Evolutionary conservation across 352 stramenopile species (phyloP), one percentile per base, ranked within the genome.

Genomic region (Globisporangium canariense): DNA sequence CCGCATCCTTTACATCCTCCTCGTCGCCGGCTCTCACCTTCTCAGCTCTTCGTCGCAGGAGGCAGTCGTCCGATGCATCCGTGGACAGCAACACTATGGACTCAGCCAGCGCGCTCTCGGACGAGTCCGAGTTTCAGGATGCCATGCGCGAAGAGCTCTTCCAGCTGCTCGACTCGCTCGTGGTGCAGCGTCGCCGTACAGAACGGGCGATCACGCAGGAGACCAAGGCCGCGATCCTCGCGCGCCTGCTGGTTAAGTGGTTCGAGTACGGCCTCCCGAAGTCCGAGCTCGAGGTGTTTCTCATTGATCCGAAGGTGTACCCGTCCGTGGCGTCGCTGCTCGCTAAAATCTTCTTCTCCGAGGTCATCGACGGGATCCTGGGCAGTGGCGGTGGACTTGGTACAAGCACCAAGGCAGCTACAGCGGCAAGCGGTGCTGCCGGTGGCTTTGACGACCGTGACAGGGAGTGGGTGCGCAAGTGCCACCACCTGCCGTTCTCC

Each of bases 191-290:
- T 16, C 38, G 41, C 30, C 75, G 75, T 41, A 73, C 52, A 0
- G 49, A 62, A n/a, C 50, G 61, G 25, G 41, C 64, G 46, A 78
- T 79, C 47, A 76, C 73, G 1, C 71, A 74, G 16, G 65, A 75
- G 45, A 79, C 85, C 40, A 76, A 83, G 4, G 81, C 78, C 0
- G 81, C 83, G 32, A 92, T 96, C 46, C 72, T 96, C 22, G 79
- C 87, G 30, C 83, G 87, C 14, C 66, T 96, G 18, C 58, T 96
- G 2, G 79, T 94, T 20, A 93, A 94, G 61, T 96, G 87, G 87
- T 91, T 91, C 51, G 83, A 93, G 20, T 93, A 88, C 52, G 79
- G 75, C 14, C 62, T 94, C 11, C 57, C 79, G 5, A 74, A 70
- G 22, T 72, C 73, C 2, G 79, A 83, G 20, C 68, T 96, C 9